phyloP scores from a whole-genome alignment of 176 grass and related monocot species.

The Oropetium thomaeum region DNA sequence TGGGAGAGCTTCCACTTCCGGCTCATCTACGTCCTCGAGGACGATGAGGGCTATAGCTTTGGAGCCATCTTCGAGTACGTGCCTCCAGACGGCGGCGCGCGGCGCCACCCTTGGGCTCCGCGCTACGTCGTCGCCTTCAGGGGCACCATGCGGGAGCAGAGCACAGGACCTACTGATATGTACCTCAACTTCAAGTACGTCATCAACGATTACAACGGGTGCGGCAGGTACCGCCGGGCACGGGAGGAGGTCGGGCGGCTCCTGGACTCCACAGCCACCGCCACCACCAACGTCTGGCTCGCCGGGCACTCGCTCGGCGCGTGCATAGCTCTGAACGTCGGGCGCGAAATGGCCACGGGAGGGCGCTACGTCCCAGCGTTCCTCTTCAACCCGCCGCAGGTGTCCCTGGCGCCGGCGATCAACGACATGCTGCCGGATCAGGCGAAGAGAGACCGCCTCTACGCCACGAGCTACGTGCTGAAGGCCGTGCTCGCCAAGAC shows the following conservation, averaged over 20 bases:
- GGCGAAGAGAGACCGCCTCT: not conserved
- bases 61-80: conserved; percentile 24
- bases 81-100: not conserved
- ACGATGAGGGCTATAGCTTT: not conserved
- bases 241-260: not conserved
- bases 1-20: conserved; percentile 23
- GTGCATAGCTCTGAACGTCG: conserved; percentile 4
- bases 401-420: not conserved
- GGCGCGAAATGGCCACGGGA: not conserved
- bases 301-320: conserved; percentile 28
- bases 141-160: conserved; percentile 1
- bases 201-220: not conserved
- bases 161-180: not conserved
- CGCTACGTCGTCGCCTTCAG: conserved; percentile 20
- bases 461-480: not conserved
- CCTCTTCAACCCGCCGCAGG: conserved; percentile 19
- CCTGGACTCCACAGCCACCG: not conserved
- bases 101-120: not conserved
- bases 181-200: not conserved
- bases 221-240: not conserved
- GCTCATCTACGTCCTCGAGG: not conserved
- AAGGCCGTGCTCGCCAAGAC: not conserved
- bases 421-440: not conserved
- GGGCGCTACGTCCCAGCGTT: not conserved
- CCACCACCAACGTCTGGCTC: not conserved